Evolutionary conservation across 176 grass and related monocot species (phyloP), one percentile per base, ranked within the genome.

Genomic region (Avena eriantha): DNA sequence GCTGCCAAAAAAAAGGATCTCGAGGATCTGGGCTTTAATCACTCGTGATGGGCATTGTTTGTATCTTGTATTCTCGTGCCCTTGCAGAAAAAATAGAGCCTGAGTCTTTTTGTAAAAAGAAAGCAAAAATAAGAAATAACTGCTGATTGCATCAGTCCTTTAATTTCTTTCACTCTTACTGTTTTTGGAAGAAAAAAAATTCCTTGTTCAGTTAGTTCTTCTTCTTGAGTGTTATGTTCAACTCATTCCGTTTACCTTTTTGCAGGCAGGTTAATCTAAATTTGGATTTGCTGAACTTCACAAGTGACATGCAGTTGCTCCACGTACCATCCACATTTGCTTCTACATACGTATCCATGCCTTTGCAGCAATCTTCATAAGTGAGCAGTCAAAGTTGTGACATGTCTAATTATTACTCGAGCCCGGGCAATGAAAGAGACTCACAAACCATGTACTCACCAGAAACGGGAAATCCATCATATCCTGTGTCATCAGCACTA

Each of bases 361-460:
- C 41, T 86, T 84, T 67, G 50, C 51, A 78, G 24, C 61, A 57
- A 34, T 80, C 39, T 76, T 82, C 14, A 69, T 60, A 75, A 89
- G 34, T 75, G 73, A 51, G 24, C 86, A 82, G 76, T 77, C 82
- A 87, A 84, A 91, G 59, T 55, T 90, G 75, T 50, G 73, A 75
- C 50, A 99, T 97, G 94, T 82, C 97, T 77, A 88, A 89, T 73
- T 99, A 94, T 86, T 94, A 90, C 81, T 85, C 87, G 2, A 97
- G 80, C 80, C 90, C 94, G 23, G 83, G 87, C 29, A 82, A 92
- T 77, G 89, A 94, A 87, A 93, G 92, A 78, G 94, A 94, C 73
- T 81, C 91, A 43, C 88, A 92, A 86, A 83, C 59, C 69, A 73
- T 93, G 89, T 89, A 90, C 82, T 84, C 86, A 66, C 51, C 81